Evolutionary conservation across 2,329 filamentous ascomycete genomes (phyloP).

Genomic region (Xenosphaeropsis pyriputrescens): DNA sequence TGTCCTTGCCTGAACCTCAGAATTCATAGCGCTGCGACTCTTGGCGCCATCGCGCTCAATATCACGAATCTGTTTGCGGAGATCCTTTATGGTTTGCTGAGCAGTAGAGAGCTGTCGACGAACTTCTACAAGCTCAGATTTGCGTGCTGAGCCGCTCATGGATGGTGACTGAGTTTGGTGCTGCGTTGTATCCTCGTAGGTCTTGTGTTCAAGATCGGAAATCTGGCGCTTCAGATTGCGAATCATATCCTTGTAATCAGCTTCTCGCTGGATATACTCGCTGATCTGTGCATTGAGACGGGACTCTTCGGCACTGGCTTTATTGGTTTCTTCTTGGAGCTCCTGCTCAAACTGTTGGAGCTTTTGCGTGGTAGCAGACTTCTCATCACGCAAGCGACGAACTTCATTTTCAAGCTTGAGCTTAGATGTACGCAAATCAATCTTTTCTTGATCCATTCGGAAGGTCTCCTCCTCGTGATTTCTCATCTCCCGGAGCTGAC

Average conservation of each 20-base stretch:
- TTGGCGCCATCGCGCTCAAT: conserved; percentile 24
- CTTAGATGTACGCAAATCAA: conserved; percentile 53
- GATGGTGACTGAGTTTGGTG: conserved; percentile 31
- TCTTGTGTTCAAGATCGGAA: conserved; percentile 49
- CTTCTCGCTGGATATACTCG: conserved; percentile 50
- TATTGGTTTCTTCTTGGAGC: conserved; percentile 1
- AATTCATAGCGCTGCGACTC: conserved; percentile 27
- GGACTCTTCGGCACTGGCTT: conserved; percentile 3
- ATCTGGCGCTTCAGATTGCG: conserved; percentile 51
- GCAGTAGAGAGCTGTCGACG: conserved; percentile 45
- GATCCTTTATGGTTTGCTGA: conserved; percentile 43
- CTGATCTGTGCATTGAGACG: conserved; percentile 27
- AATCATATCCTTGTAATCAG: conserved; percentile 43
- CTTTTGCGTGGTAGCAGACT: conserved; percentile 18
- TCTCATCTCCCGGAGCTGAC: conserved; percentile 38
- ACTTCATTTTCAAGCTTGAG: conserved; percentile 54
- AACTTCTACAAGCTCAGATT: conserved; percentile 41
- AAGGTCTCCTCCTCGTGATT: conserved; percentile 43
- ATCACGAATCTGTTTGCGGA: conserved; percentile 31
- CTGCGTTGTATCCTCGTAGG: conserved; percentile 47
- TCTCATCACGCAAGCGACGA: conserved; percentile 49
- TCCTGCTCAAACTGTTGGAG: not conserved
- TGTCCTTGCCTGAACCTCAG: conserved; percentile 34
- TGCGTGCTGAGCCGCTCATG: conserved; percentile 31
- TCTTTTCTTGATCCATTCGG: conserved; percentile 51